Evolutionary conservation across 2,329 filamentous ascomycete species (phyloP).

Genomic region (Myriosclerotinia scirpicola): DNA sequence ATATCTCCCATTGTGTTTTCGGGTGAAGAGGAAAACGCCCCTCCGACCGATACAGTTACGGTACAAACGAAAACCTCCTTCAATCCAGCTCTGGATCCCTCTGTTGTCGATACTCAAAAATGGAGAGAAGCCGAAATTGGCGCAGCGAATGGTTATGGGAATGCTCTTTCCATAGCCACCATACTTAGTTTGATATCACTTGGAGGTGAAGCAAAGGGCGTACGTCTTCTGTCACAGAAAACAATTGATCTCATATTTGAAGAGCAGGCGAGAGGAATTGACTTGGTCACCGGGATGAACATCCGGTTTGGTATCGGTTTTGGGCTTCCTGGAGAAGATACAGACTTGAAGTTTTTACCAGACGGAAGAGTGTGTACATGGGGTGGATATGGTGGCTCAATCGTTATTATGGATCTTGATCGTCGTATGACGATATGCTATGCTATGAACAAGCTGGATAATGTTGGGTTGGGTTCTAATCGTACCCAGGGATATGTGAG

Average conservation of each 20-base stretch:
- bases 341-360: constrained; percentile 32
- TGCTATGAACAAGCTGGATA: constrained; percentile 48
- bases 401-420: constrained; percentile 47
- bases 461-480: neutral
- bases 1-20: constrained; percentile 21
- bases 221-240: neutral
- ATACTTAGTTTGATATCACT: constrained; percentile 8
- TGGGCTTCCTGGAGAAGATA: constrained; percentile 37
- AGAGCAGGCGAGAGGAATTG: neutral
- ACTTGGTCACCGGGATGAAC: neutral
- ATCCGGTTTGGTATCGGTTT: neutral
- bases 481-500: constrained; percentile 17
- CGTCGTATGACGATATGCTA: constrained; percentile 47
- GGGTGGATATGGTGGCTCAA: constrained; percentile 49
- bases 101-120: constrained; percentile 4
- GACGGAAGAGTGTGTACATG: constrained; percentile 44
- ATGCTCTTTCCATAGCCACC: constrained; percentile 45
- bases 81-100: constrained; percentile 6
- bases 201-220: neutral
- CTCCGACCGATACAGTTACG: neutral
- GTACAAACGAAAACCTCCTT: constrained; percentile 1
- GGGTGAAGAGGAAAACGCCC: neutral
- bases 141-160: constrained; percentile 48
- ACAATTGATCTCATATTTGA: constrained; percentile 16
- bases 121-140: constrained; percentile 46